Conservation (phyloP, 306 rosid genomes). For the Oxytropis ochrocephala region DNA sequence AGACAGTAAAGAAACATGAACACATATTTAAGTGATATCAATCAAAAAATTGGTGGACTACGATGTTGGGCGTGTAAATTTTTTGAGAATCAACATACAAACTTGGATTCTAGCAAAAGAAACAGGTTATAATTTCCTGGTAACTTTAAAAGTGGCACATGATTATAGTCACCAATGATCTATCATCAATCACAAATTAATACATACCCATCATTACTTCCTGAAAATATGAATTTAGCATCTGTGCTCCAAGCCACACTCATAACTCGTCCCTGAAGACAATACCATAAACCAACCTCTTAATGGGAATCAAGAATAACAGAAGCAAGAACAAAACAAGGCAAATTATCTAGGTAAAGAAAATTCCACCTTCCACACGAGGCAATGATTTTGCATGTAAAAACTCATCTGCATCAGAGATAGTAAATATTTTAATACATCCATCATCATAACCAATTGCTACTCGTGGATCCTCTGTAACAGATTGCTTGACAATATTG, state of each 20-base stretch:
- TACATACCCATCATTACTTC: conserved; percentile 92
- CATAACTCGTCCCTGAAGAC: conserved; percentile 69
- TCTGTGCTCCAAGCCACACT: conserved; percentile 88
- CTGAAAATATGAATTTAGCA: conserved; percentile 64
- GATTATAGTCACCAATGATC: not conserved
- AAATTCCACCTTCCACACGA: conserved; percentile 74
- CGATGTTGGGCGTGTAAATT: not conserved
- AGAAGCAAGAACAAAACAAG: not conserved
- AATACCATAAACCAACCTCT: conserved; percentile 2
- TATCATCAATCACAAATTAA: not conserved
- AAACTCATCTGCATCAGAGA: conserved; percentile 55
- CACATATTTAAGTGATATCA: not conserved
- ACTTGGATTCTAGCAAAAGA: not conserved
- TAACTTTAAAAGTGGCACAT: not conserved
- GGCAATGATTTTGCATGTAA: conserved; percentile 59
- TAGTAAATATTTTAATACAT: conserved; percentile 53
- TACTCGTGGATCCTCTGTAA: conserved; percentile 33
- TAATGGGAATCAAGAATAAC: not conserved
- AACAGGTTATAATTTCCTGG: not conserved
- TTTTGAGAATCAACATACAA: not conserved
- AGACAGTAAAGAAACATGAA: not conserved
- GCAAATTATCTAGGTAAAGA: conserved; percentile 11
- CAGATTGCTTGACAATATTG: conserved; percentile 26
- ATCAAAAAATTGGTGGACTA: not conserved
- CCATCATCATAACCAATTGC: conserved; percentile 86